Evolutionary conservation across 164 flowering plant genomes (phyloP).

Genomic region (Santalum album): DNA sequence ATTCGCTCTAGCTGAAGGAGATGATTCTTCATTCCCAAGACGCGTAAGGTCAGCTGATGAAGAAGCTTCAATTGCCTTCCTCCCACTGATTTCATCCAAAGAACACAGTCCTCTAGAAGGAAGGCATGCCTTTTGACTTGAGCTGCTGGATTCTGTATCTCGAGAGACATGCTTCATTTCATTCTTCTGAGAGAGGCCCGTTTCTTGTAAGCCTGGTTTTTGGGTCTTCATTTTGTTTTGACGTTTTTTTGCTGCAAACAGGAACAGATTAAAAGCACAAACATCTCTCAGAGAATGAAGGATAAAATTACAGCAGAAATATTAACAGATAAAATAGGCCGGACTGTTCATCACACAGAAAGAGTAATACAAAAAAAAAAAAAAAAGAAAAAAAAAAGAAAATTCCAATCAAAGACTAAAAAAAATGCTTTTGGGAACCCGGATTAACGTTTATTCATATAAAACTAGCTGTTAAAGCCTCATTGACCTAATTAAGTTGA

Average conservation of each 20-base stretch:
- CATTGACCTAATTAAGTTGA: no score
- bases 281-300: no score
- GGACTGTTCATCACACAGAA: no score
- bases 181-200: slow-evolving; percentile 11
- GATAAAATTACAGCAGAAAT: no score
- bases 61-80: slow-evolving; percentile 13
- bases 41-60: slow-evolving; percentile 15
- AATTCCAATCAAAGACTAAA: no score
- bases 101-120: slow-evolving; percentile 8
- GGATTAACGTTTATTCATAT: no score
- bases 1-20: slow-evolving; percentile 6
- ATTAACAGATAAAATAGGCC: no score
- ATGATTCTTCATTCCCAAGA: slow-evolving; percentile 10
- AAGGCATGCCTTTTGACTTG: slow-evolving; percentile 8
- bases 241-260: slow-evolving; percentile 15
- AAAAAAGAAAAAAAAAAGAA: no score
- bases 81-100: slow-evolving; percentile 8
- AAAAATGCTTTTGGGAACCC: no score
- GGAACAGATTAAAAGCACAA: no score
- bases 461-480: no score
- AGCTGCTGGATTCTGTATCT: slow-evolving; percentile 11
- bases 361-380: no score
- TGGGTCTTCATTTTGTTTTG: slow-evolving; percentile 6
- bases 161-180: slow-evolving; percentile 10
- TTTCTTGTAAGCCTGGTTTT: slow-evolving; percentile 8